phyloP scores from a whole-genome alignment of 495 filamentous ascomycete genomes.

The Trichoderma parareesei region DNA sequence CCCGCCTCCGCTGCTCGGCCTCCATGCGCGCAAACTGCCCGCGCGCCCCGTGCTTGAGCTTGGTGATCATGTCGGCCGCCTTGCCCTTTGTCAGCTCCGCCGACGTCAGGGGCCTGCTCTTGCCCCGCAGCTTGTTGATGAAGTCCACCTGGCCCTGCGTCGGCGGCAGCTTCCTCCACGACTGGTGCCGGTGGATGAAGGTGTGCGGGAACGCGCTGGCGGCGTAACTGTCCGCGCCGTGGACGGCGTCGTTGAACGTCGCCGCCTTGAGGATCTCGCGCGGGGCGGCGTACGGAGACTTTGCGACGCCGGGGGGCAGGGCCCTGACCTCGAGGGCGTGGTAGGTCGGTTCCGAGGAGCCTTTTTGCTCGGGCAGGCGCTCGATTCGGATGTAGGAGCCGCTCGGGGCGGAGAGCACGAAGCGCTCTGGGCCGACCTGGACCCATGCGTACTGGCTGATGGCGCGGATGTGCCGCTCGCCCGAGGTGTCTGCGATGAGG shows the following conservation, averaged over 20 bases:
- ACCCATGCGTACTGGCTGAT: constrained; percentile 78
- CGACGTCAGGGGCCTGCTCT: constrained; percentile 45
- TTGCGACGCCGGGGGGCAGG: constrained; percentile 28
- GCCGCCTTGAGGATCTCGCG: constrained; percentile 50
- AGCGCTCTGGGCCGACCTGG: constrained; percentile 52
- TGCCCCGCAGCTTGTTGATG: constrained; percentile 57
- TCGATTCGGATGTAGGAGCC: constrained; percentile 60
- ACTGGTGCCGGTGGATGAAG: constrained; percentile 48
- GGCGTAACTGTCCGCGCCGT: constrained; percentile 77
- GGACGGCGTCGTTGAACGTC: constrained; percentile 64
- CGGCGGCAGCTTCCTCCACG: constrained; percentile 62
- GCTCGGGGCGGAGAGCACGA: constrained; percentile 50
- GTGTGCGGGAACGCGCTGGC: constrained; percentile 47
- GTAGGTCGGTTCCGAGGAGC: constrained; percentile 17
- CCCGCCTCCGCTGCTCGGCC: constrained; percentile 38
- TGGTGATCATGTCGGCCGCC: constrained; percentile 89
- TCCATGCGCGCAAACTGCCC: constrained; percentile 53
- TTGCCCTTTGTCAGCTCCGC: constrained; percentile 65
- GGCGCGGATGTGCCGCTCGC: constrained; percentile 67
- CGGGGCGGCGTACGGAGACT: constrained; percentile 56
- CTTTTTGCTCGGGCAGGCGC: constrained; percentile 22
- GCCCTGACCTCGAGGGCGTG: constrained; percentile 31
- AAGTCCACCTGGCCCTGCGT: constrained; percentile 61
- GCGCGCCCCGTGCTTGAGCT: constrained; percentile 73
- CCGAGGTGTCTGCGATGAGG: constrained; percentile 71